phyloP scores from a whole-genome alignment of 106 monocot species.

The Acorus calamus region DNA sequence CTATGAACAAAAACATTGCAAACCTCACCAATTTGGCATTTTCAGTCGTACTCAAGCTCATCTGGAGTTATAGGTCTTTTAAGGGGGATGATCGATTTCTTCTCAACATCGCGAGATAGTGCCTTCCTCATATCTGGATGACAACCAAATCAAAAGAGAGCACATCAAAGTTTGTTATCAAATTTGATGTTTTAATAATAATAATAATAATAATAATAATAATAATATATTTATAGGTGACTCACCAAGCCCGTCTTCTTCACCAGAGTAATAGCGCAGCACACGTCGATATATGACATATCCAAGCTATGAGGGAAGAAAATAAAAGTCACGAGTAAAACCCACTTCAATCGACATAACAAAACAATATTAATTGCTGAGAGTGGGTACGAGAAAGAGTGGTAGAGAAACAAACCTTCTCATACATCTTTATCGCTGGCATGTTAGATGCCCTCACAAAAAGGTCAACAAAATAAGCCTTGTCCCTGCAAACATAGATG shows the following conservation, averaged over 20 bases:
- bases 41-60: constrained; percentile 90
- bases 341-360: not conserved
- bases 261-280: constrained; percentile 96
- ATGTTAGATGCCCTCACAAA: constrained; percentile 93
- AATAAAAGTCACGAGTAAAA: not conserved
- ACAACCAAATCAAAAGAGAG: no score
- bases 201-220: no score
- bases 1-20: no score
- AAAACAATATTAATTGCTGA: not conserved
- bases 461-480: constrained; percentile 98
- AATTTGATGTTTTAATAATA: no score
- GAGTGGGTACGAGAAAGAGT: not conserved
- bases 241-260: constrained; percentile 97
- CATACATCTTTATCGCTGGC: constrained; percentile 96
- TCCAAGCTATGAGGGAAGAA: constrained; percentile 50
- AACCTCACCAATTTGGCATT: not conserved
- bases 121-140: constrained; percentile 94
- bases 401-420: constrained; percentile 46
- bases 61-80: constrained; percentile 81
- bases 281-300: constrained; percentile 92
- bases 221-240: not conserved
- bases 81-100: constrained; percentile 79
- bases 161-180: no score
- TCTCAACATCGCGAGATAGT: constrained; percentile 70
- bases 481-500: constrained; percentile 48